These are phyloP conservation scores for Celoporthe dispersa DNA, from an alignment of 2,329 filamentous ascomycete species.

Conservation along the genomic window DNA sequence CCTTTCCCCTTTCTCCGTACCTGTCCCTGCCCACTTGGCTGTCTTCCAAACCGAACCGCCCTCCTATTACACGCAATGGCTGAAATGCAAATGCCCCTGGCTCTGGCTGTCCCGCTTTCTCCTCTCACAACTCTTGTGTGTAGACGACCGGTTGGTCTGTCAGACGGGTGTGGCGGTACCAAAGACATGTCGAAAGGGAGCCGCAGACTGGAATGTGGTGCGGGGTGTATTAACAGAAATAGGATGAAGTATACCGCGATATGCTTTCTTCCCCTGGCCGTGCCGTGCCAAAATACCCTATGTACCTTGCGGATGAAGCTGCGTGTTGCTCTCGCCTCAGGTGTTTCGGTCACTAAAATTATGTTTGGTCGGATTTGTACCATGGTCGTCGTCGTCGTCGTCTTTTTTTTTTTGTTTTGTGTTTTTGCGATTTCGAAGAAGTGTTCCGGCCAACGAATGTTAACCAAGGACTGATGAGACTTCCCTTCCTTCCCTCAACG, in stretches of 20 bases:
- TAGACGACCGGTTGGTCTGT: not conserved
- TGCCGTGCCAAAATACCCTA: conserved; percentile 30
- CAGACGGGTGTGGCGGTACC: conserved; percentile 9
- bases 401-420: not conserved
- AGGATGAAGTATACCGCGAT: conserved; percentile 30
- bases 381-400: conserved; percentile 17
- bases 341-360: conserved; percentile 26
- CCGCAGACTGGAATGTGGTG: conserved; percentile 21
- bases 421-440: not conserved
- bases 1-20: not conserved
- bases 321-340: conserved; percentile 12
- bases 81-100: conserved; percentile 10
- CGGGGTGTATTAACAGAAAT: conserved; percentile 30
- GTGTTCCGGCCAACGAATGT: conserved; percentile 15
- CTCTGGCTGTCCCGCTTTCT: not conserved
- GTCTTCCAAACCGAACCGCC: not conserved
- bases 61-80: conserved; percentile 12
- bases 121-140: not conserved
- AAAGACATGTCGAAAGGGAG: conserved; percentile 14
- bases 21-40: not conserved
- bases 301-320: conserved; percentile 26
- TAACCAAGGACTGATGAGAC: conserved; percentile 14
- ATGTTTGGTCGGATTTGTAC: conserved; percentile 27
- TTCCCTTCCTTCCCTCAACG: conserved; percentile 17
- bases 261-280: conserved; percentile 23